These are phyloP conservation scores for Saccharomyces hybrid DNA, from an alignment of 1,139 yeast species.

Conservation along the genomic window DNA sequence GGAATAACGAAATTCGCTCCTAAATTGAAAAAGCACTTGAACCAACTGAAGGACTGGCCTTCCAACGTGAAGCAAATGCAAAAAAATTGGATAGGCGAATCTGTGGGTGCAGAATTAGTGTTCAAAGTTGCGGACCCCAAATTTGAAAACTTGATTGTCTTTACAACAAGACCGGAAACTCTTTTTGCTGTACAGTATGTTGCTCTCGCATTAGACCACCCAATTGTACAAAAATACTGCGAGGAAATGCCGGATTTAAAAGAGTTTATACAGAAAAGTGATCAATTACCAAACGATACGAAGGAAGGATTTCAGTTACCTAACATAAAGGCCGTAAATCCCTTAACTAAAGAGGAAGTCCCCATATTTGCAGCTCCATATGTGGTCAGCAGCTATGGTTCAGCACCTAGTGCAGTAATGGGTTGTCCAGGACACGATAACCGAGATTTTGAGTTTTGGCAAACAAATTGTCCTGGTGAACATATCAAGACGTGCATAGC, in stretches of 20 bases:
- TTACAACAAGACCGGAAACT: conserved; percentile 89
- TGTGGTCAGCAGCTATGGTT: conserved; percentile 74
- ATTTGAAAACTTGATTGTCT: conserved; percentile 40
- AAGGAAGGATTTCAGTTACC: conserved; percentile 57
- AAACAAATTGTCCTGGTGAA: conserved; percentile 43
- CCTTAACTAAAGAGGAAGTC: conserved; percentile 43
- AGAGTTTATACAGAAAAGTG: conserved; percentile 38
- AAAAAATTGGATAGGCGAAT: conserved; percentile 85
- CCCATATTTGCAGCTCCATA: conserved; percentile 90
- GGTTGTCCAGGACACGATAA: conserved; percentile 94
- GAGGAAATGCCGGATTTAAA: conserved; percentile 36
- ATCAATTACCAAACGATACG: conserved; percentile 40
- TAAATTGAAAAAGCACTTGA: conserved; percentile 55
- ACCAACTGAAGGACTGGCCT: conserved; percentile 68
- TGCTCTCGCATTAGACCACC: conserved; percentile 69
- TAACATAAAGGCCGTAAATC: conserved; percentile 47
- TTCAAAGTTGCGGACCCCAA: conserved; percentile 33
- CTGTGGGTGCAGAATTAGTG: conserved; percentile 64
- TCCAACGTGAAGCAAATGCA: conserved; percentile 85
- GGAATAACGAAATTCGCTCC: conserved; percentile 78
- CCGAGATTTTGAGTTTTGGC: conserved; percentile 79
- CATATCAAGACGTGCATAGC: conserved; percentile 17
- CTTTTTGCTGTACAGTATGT: conserved; percentile 72
- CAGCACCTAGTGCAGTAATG: conserved; percentile 78
- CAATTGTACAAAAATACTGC: conserved; percentile 40